These are phyloP conservation scores for Silybum marianum DNA, from an alignment of 129 eudicot species.

Conservation along the genomic window DNA sequence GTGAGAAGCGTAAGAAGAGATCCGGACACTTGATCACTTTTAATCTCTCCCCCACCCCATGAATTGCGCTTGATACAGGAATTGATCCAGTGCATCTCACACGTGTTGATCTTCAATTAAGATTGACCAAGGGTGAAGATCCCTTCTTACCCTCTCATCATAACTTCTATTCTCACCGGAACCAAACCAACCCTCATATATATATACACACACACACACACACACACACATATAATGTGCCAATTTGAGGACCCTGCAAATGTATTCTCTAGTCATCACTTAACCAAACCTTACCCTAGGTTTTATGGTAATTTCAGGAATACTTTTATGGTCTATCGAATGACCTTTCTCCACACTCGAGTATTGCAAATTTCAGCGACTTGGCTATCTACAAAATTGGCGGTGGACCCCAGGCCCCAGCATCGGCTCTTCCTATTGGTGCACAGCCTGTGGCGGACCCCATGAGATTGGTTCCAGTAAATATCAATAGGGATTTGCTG, in stretches of 20 bases:
- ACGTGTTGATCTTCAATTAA: too few relatives aligned
- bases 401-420: slow-evolving; percentile 99
- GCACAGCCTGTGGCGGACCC: slow-evolving; percentile 98
- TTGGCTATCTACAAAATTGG: slow-evolving; percentile 75
- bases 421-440: slow-evolving; percentile 94
- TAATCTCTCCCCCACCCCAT: too few relatives aligned
- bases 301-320: slow-evolving; percentile 51
- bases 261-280: neutral
- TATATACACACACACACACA: too few relatives aligned
- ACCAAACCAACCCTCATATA: too few relatives aligned
- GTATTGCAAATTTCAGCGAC: slow-evolving; percentile 75
- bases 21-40: too few relatives aligned
- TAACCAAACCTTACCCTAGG: slow-evolving; percentile 2
- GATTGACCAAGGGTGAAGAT: too few relatives aligned
- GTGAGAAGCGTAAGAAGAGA: too few relatives aligned
- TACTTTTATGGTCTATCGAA: slow-evolving; percentile 88
- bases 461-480: slow-evolving; percentile 76
- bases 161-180: too few relatives aligned
- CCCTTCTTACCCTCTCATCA: too few relatives aligned
- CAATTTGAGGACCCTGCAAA: neutral
- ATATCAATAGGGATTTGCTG: slow-evolving; percentile 65
- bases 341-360: slow-evolving; percentile 96
- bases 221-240: neutral
- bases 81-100: too few relatives aligned
- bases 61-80: too few relatives aligned